Evolutionary conservation across 768 basidiomycete genomes (phyloP).

Genomic region (Podaxis sp.): DNA sequence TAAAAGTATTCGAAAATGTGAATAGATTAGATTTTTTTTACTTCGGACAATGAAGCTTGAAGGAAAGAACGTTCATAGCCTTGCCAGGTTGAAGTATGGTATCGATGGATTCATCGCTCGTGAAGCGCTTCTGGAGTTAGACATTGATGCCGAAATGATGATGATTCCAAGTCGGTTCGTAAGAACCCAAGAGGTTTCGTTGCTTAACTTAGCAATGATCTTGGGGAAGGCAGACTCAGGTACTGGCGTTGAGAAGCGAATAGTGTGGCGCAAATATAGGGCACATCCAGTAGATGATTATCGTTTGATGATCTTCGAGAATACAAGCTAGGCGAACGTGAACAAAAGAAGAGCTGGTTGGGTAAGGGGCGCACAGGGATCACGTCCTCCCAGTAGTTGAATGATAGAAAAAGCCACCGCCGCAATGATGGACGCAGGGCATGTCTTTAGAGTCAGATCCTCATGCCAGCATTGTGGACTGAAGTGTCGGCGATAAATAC

Average conservation of each 20-base stretch:
- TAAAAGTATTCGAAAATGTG: slow-evolving; percentile 2
- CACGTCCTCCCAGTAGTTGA: neutral
- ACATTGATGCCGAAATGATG: neutral
- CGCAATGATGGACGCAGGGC: neutral
- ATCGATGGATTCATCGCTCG: neutral
- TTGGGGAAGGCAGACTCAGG: neutral
- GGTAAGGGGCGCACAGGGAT: neutral
- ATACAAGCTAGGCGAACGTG: neutral
- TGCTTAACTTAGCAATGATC: neutral
- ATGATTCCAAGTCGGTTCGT: neutral
- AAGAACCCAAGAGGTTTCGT: neutral
- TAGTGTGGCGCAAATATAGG: neutral
- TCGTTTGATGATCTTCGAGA: neutral
- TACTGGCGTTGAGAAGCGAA: neutral
- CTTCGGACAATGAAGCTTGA: neutral
- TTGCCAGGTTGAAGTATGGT: neutral
- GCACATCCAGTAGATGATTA: neutral
- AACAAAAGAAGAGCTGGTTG: neutral
- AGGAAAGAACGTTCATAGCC: neutral
- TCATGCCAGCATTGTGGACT: too few relatives aligned
- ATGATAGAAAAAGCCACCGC: neutral
- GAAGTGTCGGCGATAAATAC: too few relatives aligned
- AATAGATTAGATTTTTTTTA: slow-evolving; percentile 9
- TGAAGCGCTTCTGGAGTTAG: neutral
- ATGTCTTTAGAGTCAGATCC: neutral